Conservation (phyloP, 495 filamentous ascomycete genomes). For the Articulospora tetracladia region DNA sequence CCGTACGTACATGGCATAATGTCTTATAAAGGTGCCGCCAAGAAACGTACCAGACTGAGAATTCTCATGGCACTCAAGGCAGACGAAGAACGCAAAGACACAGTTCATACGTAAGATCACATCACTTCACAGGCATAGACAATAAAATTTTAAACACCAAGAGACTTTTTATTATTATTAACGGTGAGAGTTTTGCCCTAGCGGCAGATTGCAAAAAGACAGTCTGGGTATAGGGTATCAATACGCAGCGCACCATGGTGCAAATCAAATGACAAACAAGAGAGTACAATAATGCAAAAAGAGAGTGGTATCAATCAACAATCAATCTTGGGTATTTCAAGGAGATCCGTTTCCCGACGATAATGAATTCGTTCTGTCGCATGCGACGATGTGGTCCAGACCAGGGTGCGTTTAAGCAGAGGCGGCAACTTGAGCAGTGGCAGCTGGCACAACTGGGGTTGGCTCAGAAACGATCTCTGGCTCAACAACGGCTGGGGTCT, state of each 20-base stretch:
- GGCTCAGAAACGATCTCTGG: conserved; percentile 22
- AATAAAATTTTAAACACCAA: conserved; percentile 17
- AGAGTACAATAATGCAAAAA: conserved; percentile 27
- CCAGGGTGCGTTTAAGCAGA: conserved; percentile 22
- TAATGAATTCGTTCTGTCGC: conserved; percentile 26
- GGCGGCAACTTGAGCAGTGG: conserved; percentile 23
- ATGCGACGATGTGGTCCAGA: conserved; percentile 17
- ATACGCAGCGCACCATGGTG: conserved; percentile 20
- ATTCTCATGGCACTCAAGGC: too few relatives aligned
- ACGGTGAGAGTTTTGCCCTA: conserved; percentile 25
- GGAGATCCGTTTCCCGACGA: conserved; percentile 27
- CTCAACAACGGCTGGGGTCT: conserved; percentile 15
- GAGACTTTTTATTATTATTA: conserved; percentile 32
- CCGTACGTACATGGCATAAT: too few relatives aligned
- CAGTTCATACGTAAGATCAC: too few relatives aligned
- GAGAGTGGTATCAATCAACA: conserved; percentile 30
- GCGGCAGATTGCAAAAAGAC: conserved; percentile 29
- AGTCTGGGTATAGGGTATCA: conserved; percentile 35
- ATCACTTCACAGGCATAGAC: conserved; percentile 1
- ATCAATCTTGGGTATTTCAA: conserved; percentile 31
- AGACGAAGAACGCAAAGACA: too few relatives aligned
- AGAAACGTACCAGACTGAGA: too few relatives aligned
- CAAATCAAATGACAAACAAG: conserved; percentile 15
- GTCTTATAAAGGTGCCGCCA: too few relatives aligned
- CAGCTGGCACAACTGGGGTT: conserved; percentile 16